Conservation (phyloP, 2,329 filamentous ascomycete genomes). For the Venturia aucupariae region DNA sequence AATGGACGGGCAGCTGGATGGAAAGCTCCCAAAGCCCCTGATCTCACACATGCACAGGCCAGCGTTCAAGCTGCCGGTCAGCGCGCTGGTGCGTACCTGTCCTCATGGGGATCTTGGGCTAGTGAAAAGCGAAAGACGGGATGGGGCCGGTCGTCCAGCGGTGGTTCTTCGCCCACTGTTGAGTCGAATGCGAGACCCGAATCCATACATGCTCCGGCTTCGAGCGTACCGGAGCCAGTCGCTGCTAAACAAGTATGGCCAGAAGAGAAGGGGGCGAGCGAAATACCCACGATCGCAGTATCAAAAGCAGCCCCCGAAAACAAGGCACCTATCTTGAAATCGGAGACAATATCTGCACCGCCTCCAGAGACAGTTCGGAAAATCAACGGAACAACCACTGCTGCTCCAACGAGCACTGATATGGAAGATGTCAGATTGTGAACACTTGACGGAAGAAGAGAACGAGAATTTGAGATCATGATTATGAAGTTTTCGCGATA, state of each 20-base stretch:
- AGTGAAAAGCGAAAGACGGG: constrained; percentile 63
- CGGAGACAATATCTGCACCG: neutral
- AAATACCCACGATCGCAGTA: neutral
- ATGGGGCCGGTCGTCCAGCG: constrained; percentile 18
- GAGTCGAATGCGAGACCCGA: neutral
- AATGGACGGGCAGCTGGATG: constrained; percentile 3
- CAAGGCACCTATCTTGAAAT: neutral
- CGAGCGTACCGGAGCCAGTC: neutral
- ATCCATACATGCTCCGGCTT: neutral
- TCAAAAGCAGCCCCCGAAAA: neutral
- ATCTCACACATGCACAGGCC: constrained; percentile 46
- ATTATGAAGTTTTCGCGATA: neutral
- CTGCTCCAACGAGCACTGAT: neutral
- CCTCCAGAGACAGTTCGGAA: neutral
- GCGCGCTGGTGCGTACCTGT: constrained; percentile 53
- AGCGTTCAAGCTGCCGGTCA: constrained; percentile 45
- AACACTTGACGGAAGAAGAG: neutral
- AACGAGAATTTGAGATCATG: neutral
- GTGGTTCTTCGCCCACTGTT: neutral
- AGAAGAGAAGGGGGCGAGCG: neutral
- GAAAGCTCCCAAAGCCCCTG: constrained; percentile 30
- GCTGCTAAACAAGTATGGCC: constrained; percentile 4
- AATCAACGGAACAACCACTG: neutral
- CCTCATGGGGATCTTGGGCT: constrained; percentile 55
- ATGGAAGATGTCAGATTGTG: constrained; percentile 1